Conservation (phyloP, 305 asterid species). For the Fraxinus velutina region DNA sequence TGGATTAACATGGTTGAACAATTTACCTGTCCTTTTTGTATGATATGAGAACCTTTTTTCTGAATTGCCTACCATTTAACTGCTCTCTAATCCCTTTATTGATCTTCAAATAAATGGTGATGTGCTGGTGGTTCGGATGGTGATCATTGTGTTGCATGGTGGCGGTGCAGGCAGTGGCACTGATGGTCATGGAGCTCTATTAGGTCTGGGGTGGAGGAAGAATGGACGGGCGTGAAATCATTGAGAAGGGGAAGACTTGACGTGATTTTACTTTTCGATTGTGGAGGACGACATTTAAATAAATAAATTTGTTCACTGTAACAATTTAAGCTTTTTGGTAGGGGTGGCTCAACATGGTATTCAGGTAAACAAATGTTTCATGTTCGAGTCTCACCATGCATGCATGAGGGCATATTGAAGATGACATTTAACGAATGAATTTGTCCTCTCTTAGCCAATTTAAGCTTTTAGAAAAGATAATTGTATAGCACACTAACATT, state of each 20-base stretch:
- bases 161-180: not conserved
- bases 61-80: not conserved
- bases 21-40: not conserved
- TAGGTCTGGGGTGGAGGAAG: not conserved
- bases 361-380: not conserved
- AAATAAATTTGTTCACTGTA: not conserved
- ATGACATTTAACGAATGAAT: not conserved
- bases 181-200: not conserved
- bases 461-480: not conserved
- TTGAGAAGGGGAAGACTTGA: not conserved
- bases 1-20: not conserved
- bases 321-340: not conserved
- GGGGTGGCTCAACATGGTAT: not conserved
- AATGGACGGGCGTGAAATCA: not conserved
- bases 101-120: not conserved
- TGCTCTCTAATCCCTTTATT: not conserved
- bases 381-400: not conserved
- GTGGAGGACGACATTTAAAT: not conserved
- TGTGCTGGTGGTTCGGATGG: not conserved
- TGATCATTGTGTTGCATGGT: not conserved
- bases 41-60: not conserved
- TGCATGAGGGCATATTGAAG: not conserved
- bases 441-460: not conserved
- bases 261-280: not conserved
- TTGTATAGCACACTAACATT: not conserved